Evolutionary conservation across 2,329 filamentous ascomycete genomes (phyloP).

Genomic region (Colletotrichum abscissum): DNA sequence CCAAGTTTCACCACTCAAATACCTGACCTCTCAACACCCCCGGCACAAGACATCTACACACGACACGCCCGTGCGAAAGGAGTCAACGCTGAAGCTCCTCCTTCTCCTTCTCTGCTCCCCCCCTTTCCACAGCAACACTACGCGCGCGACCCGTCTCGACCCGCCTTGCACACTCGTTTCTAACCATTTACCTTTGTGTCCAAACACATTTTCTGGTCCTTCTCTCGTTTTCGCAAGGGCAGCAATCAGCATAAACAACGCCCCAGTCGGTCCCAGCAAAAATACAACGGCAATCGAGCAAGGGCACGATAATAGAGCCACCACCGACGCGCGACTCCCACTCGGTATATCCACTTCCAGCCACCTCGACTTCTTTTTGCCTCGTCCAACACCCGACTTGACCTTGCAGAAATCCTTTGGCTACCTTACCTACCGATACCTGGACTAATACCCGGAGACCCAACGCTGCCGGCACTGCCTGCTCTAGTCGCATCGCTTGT

Average conservation of each 20-base stretch:
- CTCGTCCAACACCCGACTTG: slow-evolving; percentile 5
- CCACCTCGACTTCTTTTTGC: slow-evolving; percentile 25
- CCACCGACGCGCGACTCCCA: slow-evolving; percentile 23
- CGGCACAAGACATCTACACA: slow-evolving; percentile 2
- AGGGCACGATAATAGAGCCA: slow-evolving; percentile 14
- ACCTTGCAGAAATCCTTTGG: not conserved
- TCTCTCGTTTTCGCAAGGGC: slow-evolving; percentile 10
- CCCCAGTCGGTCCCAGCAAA: slow-evolving; percentile 1
- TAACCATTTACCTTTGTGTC: slow-evolving; percentile 1
- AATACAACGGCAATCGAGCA: slow-evolving; percentile 5
- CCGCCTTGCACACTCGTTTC: slow-evolving; percentile 27
- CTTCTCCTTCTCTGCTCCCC: not conserved
- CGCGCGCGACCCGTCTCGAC: slow-evolving; percentile 10
- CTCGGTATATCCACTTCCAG: slow-evolving; percentile 34
- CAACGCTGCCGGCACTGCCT: not conserved
- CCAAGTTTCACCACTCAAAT: slow-evolving; percentile 14
- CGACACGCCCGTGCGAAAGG: slow-evolving; percentile 17
- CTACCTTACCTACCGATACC: not conserved
- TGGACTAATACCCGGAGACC: not conserved
- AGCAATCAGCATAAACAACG: slow-evolving; percentile 27
- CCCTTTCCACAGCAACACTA: not conserved
- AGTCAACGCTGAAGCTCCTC: not conserved
- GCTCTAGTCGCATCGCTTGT: not conserved
- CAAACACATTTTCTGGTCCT: not conserved
- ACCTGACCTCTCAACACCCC: not conserved